Conservation (phyloP, 805 yeast species). For the Dipodascus geniculatus region DNA sequence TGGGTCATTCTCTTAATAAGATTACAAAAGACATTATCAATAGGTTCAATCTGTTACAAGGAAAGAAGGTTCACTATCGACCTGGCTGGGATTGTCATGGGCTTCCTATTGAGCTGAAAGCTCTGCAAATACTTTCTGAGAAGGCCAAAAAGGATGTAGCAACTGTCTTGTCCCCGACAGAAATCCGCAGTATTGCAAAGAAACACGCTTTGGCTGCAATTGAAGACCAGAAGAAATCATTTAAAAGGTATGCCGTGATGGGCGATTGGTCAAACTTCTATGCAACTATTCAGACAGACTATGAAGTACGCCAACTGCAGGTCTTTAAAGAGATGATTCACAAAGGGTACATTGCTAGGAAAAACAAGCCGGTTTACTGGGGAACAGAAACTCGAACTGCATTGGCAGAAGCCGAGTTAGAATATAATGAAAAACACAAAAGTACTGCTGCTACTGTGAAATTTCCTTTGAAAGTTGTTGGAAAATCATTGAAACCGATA, state of each 20-base stretch:
- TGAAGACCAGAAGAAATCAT: slow-evolving; percentile 47
- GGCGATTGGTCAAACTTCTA: slow-evolving; percentile 71
- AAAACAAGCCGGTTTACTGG: slow-evolving; percentile 95
- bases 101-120: slow-evolving; percentile 86
- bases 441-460: slow-evolving; percentile 60
- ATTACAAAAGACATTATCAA: slow-evolving; percentile 76
- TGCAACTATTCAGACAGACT: slow-evolving; percentile 56
- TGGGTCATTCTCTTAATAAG: slow-evolving; percentile 89
- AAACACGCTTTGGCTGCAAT: slow-evolving; percentile 61
- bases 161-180: slow-evolving; percentile 32
- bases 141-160: slow-evolving; percentile 24
- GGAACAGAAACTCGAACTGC: slow-evolving; percentile 92
- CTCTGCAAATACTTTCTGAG: slow-evolving; percentile 29
- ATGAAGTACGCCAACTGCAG: slow-evolving; percentile 63
- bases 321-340: slow-evolving; percentile 57
- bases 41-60: slow-evolving; percentile 53
- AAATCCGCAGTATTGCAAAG: slow-evolving; percentile 54
- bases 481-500: slow-evolving; percentile 12
- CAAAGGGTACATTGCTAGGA: slow-evolving; percentile 63
- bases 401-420: slow-evolving; percentile 91
- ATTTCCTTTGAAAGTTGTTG: slow-evolving; percentile 39
- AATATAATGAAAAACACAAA: slow-evolving; percentile 58
- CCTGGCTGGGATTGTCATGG: slow-evolving; percentile 99
- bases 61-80: slow-evolving; percentile 52
- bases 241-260: slow-evolving; percentile 65